Evolutionary conservation across 2,329 filamentous ascomycete genomes (phyloP), one percentile per base, ranked within the genome.

Genomic region (Chrysoporthe austroafricana): DNA sequence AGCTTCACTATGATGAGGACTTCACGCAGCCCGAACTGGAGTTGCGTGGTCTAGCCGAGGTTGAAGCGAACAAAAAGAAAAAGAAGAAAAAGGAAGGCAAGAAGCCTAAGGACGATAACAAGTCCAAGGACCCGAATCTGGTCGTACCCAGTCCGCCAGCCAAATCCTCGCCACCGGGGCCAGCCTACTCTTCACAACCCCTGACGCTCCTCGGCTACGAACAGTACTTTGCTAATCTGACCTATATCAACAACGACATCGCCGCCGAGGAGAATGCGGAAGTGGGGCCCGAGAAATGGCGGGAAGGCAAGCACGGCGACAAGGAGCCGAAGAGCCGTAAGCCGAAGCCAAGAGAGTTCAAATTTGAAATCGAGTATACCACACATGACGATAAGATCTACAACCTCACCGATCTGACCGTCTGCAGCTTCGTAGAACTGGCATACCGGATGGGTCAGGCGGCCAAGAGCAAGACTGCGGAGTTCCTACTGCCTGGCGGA

Each of bases 181-280:
- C 96, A 0, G 96, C 93, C 8, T 98, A 99, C 79, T 93, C 90
- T 26, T 89, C 91, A 8, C 96, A 99, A 76, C 83, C 92, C 0
- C 83, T 98, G 48, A 92, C 93, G 0, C 83, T 94, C 70, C 84
- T 91, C 3, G 89, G 92, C 5, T 97, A 93, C 78, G 93, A 89
- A 4, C 96, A 99, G 74, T 97, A 96, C 78, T 97, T 89, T 78
- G 94, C 95, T 69, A 99, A 99, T 77, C 81, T 99, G n/a, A 98
- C 95, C 0, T 81, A 88, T 68, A 90, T 97, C 79, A 96, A 98
- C 79, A 92, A 94, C 73, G 87, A 91, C 69, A 84, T 89, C 1
- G 34, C 18, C n/a, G 11, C 14, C 4, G 43, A 74, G 3, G 67
- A 50, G 66, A 48, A 73, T 21, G 71, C 74, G 52, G 34, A 69